These are phyloP conservation scores for Globisporangium ultimum DNA, from an alignment of 352 stramenopile species.

Conservation along the genomic window DNA sequence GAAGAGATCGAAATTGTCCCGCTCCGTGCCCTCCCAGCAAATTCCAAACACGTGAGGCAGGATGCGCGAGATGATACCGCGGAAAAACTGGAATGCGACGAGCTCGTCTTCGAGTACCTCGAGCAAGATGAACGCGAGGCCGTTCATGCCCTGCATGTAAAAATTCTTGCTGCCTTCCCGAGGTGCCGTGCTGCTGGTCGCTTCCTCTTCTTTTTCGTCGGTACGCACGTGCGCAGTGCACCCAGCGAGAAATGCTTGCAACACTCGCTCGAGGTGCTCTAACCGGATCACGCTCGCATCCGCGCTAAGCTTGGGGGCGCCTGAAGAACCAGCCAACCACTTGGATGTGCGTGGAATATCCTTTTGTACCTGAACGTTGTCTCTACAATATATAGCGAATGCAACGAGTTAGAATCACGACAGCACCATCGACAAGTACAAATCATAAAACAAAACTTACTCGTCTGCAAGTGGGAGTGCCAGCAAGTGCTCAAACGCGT, in stretches of 20 bases:
- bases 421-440: neutral
- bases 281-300: slow-evolving; percentile 29
- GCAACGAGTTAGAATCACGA: neutral
- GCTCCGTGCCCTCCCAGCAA: slow-evolving; percentile 25
- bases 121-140: slow-evolving; percentile 71
- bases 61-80: slow-evolving; percentile 58
- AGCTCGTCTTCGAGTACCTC: slow-evolving; percentile 56
- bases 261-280: slow-evolving; percentile 34
- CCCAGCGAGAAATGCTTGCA: slow-evolving; percentile 69
- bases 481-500: slow-evolving; percentile 17
- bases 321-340: slow-evolving; percentile 60
- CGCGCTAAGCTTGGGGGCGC: slow-evolving; percentile 45
- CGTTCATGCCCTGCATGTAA: slow-evolving; percentile 89
- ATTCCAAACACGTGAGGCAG: slow-evolving; percentile 79
- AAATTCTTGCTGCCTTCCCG: slow-evolving; percentile 33
- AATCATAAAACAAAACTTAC: slow-evolving; percentile 27
- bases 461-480: slow-evolving; percentile 36
- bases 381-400: slow-evolving; percentile 22
- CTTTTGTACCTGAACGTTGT: slow-evolving; percentile 72
- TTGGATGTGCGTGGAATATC: slow-evolving; percentile 78
- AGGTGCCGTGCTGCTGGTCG: slow-evolving; percentile 15
- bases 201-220: slow-evolving; percentile 8
- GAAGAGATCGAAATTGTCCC: slow-evolving; percentile 69
- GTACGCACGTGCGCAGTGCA: slow-evolving; percentile 46
- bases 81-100: slow-evolving; percentile 54